Evolutionary conservation across 495 filamentous ascomycete species (phyloP), one percentile per base, ranked within the genome.

Genomic region (Penicillium antarcticum): DNA sequence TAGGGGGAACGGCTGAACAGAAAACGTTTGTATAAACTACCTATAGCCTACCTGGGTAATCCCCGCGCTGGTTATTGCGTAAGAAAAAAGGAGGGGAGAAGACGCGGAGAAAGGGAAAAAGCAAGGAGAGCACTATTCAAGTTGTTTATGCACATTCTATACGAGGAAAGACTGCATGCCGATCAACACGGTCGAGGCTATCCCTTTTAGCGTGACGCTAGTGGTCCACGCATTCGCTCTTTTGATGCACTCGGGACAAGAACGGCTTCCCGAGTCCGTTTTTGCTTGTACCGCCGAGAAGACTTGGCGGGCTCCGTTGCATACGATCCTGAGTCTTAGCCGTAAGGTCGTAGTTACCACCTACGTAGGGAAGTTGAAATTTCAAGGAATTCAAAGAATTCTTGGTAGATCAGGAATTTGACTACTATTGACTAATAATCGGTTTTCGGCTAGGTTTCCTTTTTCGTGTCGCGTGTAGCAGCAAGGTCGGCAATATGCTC

Each of bases 191-290:
- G 26, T 29, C 26, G 26, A 29, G 26, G 26, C 26, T 29, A 29
- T 29, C 26, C 44, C 18, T 35, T 36, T 46, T 46, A 46, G 44
- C 8, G 19, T 18, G 44, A 8, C 44, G 29, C 44, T 46, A 46
- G 44, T 24, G n/a, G 21, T 39, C 37, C 38, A 41, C 38, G 10
- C 18, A 41, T 41, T 18, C 38, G 26, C 26, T 29, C 38, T 12
- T 41, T 41, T 13, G 37, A 31, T 26, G 4, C 17, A 12, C 10
- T 57, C 46, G 50, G 57, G 47, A 54, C 47, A 49, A 44, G 48
- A 42, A 60, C 60, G 56, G 56, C 45, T 50, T 62, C 60, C 60
- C 56, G 60, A 62, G 37, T 33, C 24, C 37, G 43, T 18, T 42
- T 29, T 32, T n/a, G 10, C 33, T 39, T 32, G 12, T 23, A 37